Conservation (phyloP, 139 green algal species). For the Tetradesmus lagerheimii region DNA sequence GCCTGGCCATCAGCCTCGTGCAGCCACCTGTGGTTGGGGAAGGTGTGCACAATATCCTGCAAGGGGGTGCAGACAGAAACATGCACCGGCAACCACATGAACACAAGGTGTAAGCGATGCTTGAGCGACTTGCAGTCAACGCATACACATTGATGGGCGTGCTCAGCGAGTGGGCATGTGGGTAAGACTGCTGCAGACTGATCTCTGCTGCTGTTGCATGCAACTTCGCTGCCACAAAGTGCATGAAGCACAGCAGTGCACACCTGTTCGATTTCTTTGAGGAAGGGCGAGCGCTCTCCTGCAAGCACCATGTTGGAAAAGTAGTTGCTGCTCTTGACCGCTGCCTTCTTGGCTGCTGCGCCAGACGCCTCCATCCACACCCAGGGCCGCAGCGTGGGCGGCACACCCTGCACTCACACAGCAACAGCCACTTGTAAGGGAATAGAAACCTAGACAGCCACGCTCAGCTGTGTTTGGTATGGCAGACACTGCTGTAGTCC, state of each 20-base stretch:
- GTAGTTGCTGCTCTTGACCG: constrained; percentile 61
- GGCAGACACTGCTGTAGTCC: too few species aligned
- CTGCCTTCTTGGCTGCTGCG: constrained; percentile 57
- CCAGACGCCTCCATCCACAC: constrained; percentile 73
- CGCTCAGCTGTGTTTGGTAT: too few species aligned
- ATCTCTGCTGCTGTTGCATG: not conserved
- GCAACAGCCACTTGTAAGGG: not conserved
- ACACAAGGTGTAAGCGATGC: not conserved
- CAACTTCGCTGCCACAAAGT: not conserved
- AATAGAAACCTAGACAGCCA: not conserved
- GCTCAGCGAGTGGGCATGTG: not conserved
- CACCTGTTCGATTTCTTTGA: constrained; percentile 77
- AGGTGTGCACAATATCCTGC: constrained; percentile 84
- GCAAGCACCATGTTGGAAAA: constrained; percentile 68
- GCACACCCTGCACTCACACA: constrained; percentile 60
- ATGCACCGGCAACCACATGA: too few species aligned
- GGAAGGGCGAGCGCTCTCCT: constrained; percentile 54
- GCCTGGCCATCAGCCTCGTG: constrained; percentile 66
- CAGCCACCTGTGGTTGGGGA: constrained; percentile 79
- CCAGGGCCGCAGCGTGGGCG: constrained; percentile 64
- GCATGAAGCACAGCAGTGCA: not conserved
- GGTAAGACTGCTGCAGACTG: not conserved
- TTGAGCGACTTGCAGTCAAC: not conserved
- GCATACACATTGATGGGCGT: too few species aligned
- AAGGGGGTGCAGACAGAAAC: not conserved